These are phyloP conservation scores for Ogataea populi-albae DNA, from an alignment of 805 yeast species.

Conservation along the genomic window DNA sequence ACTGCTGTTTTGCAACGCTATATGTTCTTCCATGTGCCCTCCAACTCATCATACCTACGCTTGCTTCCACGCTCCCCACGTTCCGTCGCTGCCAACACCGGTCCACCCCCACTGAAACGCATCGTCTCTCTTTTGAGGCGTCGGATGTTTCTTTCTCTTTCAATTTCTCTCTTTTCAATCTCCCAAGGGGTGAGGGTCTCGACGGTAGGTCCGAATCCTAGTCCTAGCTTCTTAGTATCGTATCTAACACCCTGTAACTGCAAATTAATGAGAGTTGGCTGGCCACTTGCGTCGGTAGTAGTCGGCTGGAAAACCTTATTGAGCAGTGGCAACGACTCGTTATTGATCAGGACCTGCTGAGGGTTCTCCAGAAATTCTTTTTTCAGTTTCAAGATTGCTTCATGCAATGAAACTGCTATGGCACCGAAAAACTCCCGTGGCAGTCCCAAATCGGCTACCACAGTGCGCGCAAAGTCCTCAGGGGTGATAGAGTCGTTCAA, in stretches of 20 bases:
- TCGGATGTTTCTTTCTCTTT: slow-evolving; percentile 86
- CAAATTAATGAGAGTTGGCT: slow-evolving; percentile 11
- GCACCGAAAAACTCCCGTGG: slow-evolving; percentile 86
- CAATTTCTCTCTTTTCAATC: slow-evolving; percentile 91
- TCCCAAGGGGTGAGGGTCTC: slow-evolving; percentile 89
- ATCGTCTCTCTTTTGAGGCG: slow-evolving; percentile 90
- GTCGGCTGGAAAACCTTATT: slow-evolving; percentile 33
- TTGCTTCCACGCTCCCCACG: slow-evolving; percentile 16
- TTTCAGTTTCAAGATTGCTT: slow-evolving; percentile 69
- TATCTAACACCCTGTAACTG: slow-evolving; percentile 52
- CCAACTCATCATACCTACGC: slow-evolving; percentile 35
- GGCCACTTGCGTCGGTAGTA: slow-evolving; percentile 13
- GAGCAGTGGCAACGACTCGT: slow-evolving; percentile 34
- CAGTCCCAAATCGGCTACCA: slow-evolving; percentile 82
- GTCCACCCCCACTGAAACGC: slow-evolving; percentile 55
- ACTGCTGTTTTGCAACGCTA: slow-evolving; percentile 1
- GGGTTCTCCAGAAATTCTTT: slow-evolving; percentile 71
- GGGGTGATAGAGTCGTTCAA: slow-evolving; percentile 58
- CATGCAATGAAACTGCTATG: slow-evolving; percentile 83
- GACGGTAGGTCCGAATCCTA: slow-evolving; percentile 82
- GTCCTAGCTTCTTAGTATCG: slow-evolving; percentile 76
- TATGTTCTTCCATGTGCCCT: slow-evolving; percentile 32
- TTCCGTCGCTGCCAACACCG: slow-evolving; percentile 11
- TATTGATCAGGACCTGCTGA: slow-evolving; percentile 33
- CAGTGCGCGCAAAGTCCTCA: slow-evolving; percentile 75